phyloP scores from a whole-genome alignment of 2,329 filamentous ascomycete genomes.

The Aspergillus sojae region DNA sequence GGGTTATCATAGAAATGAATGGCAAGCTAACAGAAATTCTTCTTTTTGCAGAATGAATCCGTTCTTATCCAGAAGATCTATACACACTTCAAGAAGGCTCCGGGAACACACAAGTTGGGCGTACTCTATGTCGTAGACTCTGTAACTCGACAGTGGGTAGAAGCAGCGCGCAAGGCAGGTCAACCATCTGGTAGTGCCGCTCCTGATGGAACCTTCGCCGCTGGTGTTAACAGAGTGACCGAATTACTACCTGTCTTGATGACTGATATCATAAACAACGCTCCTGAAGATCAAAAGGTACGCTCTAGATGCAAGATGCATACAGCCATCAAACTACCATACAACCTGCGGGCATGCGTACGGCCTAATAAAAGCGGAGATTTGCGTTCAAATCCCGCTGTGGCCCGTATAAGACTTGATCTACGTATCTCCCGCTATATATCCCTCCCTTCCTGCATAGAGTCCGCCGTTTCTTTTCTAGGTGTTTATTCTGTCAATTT shows the following conservation, averaged over 20 bases:
- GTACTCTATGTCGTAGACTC: constrained; percentile 99
- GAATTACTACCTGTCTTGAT: constrained; percentile 91
- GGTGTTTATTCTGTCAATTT: constrained; percentile 22
- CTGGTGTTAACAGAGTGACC: constrained; percentile 94
- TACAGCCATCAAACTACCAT: constrained; percentile 30
- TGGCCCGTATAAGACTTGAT: constrained; percentile 25
- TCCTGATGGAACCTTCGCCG: constrained; percentile 88
- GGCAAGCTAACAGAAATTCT: constrained; percentile 28
- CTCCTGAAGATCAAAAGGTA: constrained; percentile 96
- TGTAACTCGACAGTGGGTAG: constrained; percentile 98
- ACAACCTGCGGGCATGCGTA: constrained; percentile 34
- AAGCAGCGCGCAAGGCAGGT: constrained; percentile 84
- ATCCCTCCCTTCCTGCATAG: constrained; percentile 25
- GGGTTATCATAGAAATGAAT: neutral
- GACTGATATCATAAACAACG: constrained; percentile 88
- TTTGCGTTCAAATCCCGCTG: constrained; percentile 34
- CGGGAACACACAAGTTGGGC: constrained; percentile 93
- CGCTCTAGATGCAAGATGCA: constrained; percentile 53
- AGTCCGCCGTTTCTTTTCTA: constrained; percentile 24
- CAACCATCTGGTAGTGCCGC: constrained; percentile 80
- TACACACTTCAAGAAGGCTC: constrained; percentile 94
- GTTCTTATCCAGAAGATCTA: constrained; percentile 94
- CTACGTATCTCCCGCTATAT: constrained; percentile 30
- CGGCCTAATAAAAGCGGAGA: constrained; percentile 25
- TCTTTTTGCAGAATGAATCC: constrained; percentile 74